These are phyloP conservation scores for Schizochytrium sp. DNA, from an alignment of 108 stramenopile genomes.

Conservation along the genomic window DNA sequence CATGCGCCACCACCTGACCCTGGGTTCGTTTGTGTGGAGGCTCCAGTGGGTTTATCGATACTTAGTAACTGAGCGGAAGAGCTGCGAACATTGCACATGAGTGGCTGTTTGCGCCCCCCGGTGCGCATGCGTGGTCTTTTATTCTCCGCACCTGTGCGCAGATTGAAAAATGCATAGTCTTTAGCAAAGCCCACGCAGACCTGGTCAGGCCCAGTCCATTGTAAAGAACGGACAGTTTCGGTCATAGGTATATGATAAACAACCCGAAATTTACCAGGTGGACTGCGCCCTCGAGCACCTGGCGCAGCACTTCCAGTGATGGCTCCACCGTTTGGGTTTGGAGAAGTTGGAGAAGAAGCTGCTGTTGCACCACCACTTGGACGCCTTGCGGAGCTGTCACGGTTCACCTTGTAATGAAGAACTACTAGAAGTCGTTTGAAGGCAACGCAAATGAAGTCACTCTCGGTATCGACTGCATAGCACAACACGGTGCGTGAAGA, in stretches of 20 bases:
- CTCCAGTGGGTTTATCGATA: no score
- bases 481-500: background rate
- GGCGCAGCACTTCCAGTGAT: background rate
- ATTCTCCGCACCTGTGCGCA: slow-evolving; percentile 6
- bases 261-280: slow-evolving; percentile 5
- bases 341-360: background rate
- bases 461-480: slow-evolving; percentile 32
- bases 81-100: slow-evolving; percentile 50
- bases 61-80: background rate
- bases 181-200: slow-evolving; percentile 56
- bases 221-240: background rate
- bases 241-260: background rate
- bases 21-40: background rate
- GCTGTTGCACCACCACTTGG: background rate
- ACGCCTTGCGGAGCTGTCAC: background rate
- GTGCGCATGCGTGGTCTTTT: slow-evolving; percentile 48
- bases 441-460: slow-evolving; percentile 26
- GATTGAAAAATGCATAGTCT: slow-evolving; percentile 20
- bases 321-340: background rate
- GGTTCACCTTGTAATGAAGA: background rate
- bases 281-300: background rate
- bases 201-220: slow-evolving; percentile 35
- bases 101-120: slow-evolving; percentile 42
- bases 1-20: background rate
- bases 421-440: slow-evolving; percentile 37